Percentiles rank a stretch among this genome's conserved stretches.
Conservation (phyloP, 225 moss, liverwort and hornwort species). For the Polytrichum formosum region DNA sequence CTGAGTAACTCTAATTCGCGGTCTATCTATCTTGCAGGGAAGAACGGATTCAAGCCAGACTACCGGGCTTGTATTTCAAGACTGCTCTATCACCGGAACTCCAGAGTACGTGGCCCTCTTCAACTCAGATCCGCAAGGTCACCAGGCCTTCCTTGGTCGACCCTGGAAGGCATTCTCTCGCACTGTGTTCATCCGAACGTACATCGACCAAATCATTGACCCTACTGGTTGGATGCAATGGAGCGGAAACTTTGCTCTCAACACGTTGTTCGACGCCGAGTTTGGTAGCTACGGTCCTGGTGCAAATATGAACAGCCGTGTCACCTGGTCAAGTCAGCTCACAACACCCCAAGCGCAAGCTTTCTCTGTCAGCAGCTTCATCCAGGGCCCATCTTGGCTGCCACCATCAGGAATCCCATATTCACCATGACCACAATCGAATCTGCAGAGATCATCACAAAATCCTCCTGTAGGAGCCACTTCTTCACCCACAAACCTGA, state of each 20-base stretch:
- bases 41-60: slow-evolving; percentile 50
- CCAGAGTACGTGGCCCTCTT: slow-evolving; percentile 39
- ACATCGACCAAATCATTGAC: slow-evolving; percentile 59
- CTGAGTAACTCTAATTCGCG: too few relatives aligned
- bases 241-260: slow-evolving; percentile 51
- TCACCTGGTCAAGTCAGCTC: slow-evolving; percentile 54
- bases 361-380: slow-evolving; percentile 49
- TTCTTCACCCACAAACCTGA: too few relatives aligned
- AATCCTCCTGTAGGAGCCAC: too few relatives aligned
- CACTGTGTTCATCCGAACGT: slow-evolving; percentile 52
- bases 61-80: slow-evolving; percentile 53
- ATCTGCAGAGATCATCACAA: not conserved
- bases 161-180: slow-evolving; percentile 53
- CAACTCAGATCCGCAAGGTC: slow-evolving; percentile 30
- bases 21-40: slow-evolving; percentile 29
- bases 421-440: slow-evolving; percentile 15
- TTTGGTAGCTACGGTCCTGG: slow-evolving; percentile 57
- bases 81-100: slow-evolving; percentile 34
- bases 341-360: slow-evolving; percentile 43
- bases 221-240: slow-evolving; percentile 50
- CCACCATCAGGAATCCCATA: slow-evolving; percentile 43
- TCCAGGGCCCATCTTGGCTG: slow-evolving; percentile 50
- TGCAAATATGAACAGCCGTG: slow-evolving; percentile 41
- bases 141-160: slow-evolving; percentile 47
- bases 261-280: slow-evolving; percentile 51